Base-by-base conservation (phyloP, 2,329 filamentous ascomycete species). In the Botrytis medusae region DNA sequence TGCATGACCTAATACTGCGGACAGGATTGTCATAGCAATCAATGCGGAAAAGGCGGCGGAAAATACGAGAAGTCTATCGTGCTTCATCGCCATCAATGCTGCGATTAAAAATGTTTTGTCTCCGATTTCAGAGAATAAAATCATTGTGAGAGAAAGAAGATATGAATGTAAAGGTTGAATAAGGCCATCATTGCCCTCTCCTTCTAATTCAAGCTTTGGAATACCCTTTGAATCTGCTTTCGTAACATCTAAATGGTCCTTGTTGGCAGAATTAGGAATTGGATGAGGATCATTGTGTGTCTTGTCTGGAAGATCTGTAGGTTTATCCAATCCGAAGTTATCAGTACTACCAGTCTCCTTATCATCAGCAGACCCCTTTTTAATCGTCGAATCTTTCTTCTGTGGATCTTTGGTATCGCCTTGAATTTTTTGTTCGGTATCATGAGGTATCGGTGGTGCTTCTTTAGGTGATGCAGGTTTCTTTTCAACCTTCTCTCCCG, bases 41-140 rank as follows among this genome's bases (percentile, higher is more conserved):
- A 99, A 87, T 16, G 96, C 97, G 71, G 91, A 90, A 79, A 97
- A 95, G n/a, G 96, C 96, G 12, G 96, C 94, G 2, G 93, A 93
- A 84, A 99, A 99, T 75, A 99, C 96, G 20, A 98, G 88, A 76
- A 97, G 85, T 70, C 96, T 92, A 75, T 96, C 92, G 80, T 99
- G 95, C 82, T 97, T 96, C 96, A 99, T 99, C 20, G 96, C 96
- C 96, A 99, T 99, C 29, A 99, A 89, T 12, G 95, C 95, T 10
- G 96, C 96, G 34, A 99, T 94, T 61, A 99, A 87, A 85, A 99
- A 99, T 0, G 96, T 99, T 85, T 99, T 99, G 88, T 99, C 96
- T 76, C 96, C 96, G 79, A 99, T 90, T 82, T 99, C 96, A 64
- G 95, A 98, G 79, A 98, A 92, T 75, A 98, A 86, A 79, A 99